Evolutionary conservation across 805 yeast genomes (phyloP), one percentile per base, ranked within the genome.

Genomic region (Lachancea fermentati): DNA sequence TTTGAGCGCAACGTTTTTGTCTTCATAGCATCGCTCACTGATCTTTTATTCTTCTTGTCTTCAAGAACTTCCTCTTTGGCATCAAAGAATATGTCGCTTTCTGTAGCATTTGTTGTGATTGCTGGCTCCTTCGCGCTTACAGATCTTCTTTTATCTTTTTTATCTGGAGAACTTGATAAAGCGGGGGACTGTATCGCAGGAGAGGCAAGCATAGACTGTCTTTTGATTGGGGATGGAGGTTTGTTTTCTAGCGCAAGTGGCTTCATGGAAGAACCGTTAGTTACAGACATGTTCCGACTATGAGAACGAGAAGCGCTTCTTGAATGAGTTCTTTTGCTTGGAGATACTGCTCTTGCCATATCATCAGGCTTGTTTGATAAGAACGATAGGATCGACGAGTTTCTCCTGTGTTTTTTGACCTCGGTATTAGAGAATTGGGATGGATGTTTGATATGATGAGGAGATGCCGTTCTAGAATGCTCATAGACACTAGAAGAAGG

Each of bases 311-410:
- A 45, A n/a, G 37, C 36, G 9, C 30, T 30, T 19, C 44, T 34
- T 3, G 47, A 40, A 9, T 36, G 30, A 14, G 32, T 31, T 22
- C 36, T 35, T 30, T 45, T 47, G 32, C 32, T 43, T 8, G 52
- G 50, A 12, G 54, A 46, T 12, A 38, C 37, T n/a, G 41, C 32
- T 18, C 43, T 42, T 3, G 36, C 39, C 9, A 30, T 39, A 11
- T 38, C 46, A 32, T 39, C 42, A 9, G 29, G 36, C 25, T 44
- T 44, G 36, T 52, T 57, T 46, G 42, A 39, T 13, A 75, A 56
- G 47, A 75, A 78, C 38, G 77, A 73, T 43, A 78, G 69, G 29
- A 79, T 61, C 0, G 85, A 78, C 0, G 84, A 77, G 44, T 76
- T 79, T 46, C 85, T 71, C 51, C 75, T 73, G 53, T 79, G 84